A percentile compares a stretch with the other conserved stretches of the same genome.
These are phyloP conservation scores for Suillus hirtellus DNA, from an alignment of 768 basidiomycete genomes.

Conservation along the genomic window DNA sequence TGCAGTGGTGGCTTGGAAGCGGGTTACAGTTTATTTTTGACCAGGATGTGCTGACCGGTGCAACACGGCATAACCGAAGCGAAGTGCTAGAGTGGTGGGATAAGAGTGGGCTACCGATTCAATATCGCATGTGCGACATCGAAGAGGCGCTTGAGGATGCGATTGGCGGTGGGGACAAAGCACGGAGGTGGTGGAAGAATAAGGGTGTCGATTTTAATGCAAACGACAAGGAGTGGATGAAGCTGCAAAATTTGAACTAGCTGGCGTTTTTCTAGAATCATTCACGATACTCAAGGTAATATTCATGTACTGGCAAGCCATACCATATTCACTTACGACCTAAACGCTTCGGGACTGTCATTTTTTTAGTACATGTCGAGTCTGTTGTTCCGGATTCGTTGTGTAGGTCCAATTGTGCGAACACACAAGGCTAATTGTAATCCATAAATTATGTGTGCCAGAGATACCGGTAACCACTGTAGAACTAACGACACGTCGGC, in stretches of 20 bases:
- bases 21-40: conserved; percentile 79
- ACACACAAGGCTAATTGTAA: neutral
- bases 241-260: conserved; percentile 73
- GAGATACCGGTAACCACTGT: neutral
- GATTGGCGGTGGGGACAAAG: conserved; percentile 74
- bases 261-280: conserved; percentile 3
- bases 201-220: conserved; percentile 85
- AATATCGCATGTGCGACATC: conserved; percentile 89
- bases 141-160: conserved; percentile 91
- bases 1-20: conserved; percentile 83
- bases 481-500: neutral
- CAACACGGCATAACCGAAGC: conserved; percentile 78
- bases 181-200: conserved; percentile 76
- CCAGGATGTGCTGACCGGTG: conserved; percentile 74
- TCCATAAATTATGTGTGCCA: neutral
- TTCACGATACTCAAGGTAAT: conserved; percentile 6
- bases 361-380: neutral
- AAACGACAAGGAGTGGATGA: conserved; percentile 87
- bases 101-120: conserved; percentile 71
- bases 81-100: conserved; percentile 91
- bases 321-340: conserved; percentile 6
- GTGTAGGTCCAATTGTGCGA: too few relatives aligned
- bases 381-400: neutral
- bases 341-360: neutral
- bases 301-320: neutral